Evolutionary conservation across 257 asterid species (phyloP).

Genomic region (Przewalskia tangutica): DNA sequence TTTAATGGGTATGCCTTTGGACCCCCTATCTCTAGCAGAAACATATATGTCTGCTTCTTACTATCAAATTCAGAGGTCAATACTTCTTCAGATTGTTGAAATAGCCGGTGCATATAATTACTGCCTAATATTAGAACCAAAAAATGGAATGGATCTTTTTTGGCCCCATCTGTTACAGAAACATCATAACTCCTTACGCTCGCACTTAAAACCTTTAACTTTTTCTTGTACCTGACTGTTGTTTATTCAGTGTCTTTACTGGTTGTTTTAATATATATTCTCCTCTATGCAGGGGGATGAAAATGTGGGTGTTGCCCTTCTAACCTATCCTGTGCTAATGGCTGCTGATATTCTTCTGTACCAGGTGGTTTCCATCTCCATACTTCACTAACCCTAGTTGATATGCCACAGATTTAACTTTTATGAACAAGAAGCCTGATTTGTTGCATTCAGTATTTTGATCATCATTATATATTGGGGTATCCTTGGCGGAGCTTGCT

Average conservation of each 20-base stretch:
- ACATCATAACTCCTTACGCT: background rate
- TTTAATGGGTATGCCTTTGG: background rate
- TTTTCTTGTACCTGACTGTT: background rate
- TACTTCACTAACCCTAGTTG: background rate
- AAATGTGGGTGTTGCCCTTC: constrained; percentile 90
- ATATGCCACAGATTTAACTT: background rate
- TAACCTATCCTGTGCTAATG: constrained; percentile 95
- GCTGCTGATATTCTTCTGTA: constrained; percentile 94
- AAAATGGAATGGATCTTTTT: background rate
- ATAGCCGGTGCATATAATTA: background rate
- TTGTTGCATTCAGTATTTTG: background rate
- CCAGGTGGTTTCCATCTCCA: constrained; percentile 41
- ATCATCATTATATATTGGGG: background rate
- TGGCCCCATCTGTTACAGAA: background rate
- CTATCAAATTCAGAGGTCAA: background rate
- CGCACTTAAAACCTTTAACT: background rate
- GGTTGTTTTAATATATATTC: background rate
- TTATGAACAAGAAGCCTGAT: background rate
- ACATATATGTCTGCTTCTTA: background rate
- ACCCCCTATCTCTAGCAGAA: background rate
- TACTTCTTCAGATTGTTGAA: background rate
- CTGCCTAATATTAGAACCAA: background rate
- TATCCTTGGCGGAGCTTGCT: background rate
- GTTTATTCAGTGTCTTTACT: background rate
- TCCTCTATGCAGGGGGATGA: constrained; percentile 65